Evolutionary conservation across 257 asterid species (phyloP).

Genomic region (Dorcoceras hygrometricum): DNA sequence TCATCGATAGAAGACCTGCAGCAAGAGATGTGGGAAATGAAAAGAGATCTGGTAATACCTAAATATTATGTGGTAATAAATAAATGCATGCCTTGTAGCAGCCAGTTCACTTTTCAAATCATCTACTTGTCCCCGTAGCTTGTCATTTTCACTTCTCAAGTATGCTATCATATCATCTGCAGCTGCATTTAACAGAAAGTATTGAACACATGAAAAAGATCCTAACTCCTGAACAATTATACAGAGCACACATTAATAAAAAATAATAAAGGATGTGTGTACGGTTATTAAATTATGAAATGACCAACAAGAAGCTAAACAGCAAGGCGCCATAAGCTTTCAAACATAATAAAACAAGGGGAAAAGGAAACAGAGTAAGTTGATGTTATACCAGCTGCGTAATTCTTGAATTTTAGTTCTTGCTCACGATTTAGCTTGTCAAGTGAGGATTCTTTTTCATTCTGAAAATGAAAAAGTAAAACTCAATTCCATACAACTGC

Average conservation of each 20-base stretch:
- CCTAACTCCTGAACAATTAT: background rate
- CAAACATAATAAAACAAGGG: background rate
- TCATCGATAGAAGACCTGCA: slow-evolving; percentile 66
- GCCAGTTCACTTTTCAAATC: slow-evolving; percentile 57
- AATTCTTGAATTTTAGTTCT: slow-evolving; percentile 64
- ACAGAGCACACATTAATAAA: background rate
- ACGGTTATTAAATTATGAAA: background rate
- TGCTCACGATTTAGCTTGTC: slow-evolving; percentile 66
- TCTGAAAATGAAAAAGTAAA: slow-evolving; percentile 33
- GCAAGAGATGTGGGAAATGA: slow-evolving; percentile 16
- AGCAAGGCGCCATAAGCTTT: background rate
- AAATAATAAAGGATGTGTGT: slow-evolving; percentile 1
- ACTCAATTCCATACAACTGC: background rate
- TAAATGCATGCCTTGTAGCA: slow-evolving; percentile 51
- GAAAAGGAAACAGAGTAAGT: background rate
- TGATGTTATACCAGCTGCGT: slow-evolving; percentile 45
- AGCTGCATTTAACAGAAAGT: slow-evolving; percentile 46
- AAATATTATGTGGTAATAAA: background rate
- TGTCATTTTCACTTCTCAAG: slow-evolving; percentile 62
- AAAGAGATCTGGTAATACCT: slow-evolving; percentile 10
- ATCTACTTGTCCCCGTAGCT: slow-evolving; percentile 44
- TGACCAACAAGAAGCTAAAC: background rate
- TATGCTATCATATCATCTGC: slow-evolving; percentile 65
- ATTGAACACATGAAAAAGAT: slow-evolving; percentile 18
- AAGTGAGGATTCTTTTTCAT: slow-evolving; percentile 49